Percentiles rank a stretch among this genome's conserved stretches.
Conservation (phyloP, 805 yeast species). For the Lachancea waltii region DNA sequence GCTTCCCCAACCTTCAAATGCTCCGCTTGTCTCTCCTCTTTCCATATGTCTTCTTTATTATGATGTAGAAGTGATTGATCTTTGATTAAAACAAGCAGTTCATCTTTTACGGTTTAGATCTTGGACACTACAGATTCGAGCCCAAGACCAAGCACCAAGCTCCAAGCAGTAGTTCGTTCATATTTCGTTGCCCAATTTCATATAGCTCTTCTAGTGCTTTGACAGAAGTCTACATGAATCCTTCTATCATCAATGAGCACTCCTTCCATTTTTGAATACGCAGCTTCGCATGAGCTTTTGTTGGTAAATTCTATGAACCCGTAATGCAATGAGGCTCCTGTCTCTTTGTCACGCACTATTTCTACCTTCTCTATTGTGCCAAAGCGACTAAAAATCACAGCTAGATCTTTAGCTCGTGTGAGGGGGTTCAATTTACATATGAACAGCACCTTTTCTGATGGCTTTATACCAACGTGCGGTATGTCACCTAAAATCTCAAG, state of each 20-base stretch:
- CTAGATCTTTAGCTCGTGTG: conserved; percentile 51
- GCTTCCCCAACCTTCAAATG: no score
- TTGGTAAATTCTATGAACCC: conserved; percentile 56
- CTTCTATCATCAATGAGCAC: conserved; percentile 58
- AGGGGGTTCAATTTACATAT: conserved; percentile 58
- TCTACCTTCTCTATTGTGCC: conserved; percentile 50
- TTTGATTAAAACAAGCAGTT: no score
- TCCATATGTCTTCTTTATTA: no score
- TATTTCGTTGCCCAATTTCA: background rate
- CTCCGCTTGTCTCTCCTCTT: no score
- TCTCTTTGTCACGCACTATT: conserved; percentile 41
- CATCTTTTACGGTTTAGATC: no score
- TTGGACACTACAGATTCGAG: no score
- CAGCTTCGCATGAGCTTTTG: conserved; percentile 48
- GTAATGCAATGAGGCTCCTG: conserved; percentile 49
- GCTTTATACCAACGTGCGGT: conserved; percentile 50
- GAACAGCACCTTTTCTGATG: conserved; percentile 56
- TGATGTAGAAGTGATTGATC: no score
- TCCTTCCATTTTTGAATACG: conserved; percentile 55
- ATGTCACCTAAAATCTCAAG: conserved; percentile 60
- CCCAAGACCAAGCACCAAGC: background rate
- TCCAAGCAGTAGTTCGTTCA: background rate
- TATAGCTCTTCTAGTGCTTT: conserved; percentile 34
- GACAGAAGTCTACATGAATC: conserved; percentile 64
- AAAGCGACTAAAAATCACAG: conserved; percentile 53